These are phyloP conservation scores for Phytophthora pistaciae DNA, from an alignment of 352 stramenopile species.

Conservation along the genomic window DNA sequence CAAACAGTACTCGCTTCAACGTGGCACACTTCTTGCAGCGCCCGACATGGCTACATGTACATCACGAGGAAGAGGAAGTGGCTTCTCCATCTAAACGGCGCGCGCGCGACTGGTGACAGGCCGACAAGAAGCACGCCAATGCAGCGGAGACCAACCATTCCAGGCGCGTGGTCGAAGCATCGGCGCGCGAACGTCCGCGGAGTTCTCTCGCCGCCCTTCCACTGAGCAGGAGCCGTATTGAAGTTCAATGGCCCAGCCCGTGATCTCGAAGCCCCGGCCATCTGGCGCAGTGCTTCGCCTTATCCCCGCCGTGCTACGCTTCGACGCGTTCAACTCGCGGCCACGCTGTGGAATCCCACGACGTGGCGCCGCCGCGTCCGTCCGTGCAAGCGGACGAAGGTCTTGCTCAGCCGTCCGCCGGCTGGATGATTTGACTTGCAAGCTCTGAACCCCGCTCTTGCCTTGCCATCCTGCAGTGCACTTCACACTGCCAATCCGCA, in stretches of 20 bases:
- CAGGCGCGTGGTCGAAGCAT: background rate
- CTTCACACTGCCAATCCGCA: conserved; percentile 14
- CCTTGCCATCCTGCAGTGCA: background rate
- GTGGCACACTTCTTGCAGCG: background rate
- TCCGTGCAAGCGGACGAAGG: conserved; percentile 16
- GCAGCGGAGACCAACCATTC: background rate
- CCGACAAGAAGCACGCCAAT: too few relatives aligned
- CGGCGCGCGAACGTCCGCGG: background rate
- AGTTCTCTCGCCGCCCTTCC: background rate
- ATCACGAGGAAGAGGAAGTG: background rate
- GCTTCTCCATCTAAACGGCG: background rate
- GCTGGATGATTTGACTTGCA: background rate
- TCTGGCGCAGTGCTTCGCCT: background rate
- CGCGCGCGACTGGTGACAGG: background rate
- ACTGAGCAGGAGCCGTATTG: background rate
- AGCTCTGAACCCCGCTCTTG: background rate
- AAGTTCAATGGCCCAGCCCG: conserved; percentile 5
- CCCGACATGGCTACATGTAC: background rate
- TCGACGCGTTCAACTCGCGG: background rate
- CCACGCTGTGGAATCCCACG: background rate
- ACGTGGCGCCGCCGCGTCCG: conserved; percentile 1
- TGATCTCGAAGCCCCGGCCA: background rate
- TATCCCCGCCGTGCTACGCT: background rate
- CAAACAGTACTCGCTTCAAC: background rate
- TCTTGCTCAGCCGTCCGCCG: background rate